Percentiles rank a stretch among this genome's conserved stretches.
phyloP scores from a whole-genome alignment of 768 basidiomycete genomes.

The Lenzites betulinus region DNA sequence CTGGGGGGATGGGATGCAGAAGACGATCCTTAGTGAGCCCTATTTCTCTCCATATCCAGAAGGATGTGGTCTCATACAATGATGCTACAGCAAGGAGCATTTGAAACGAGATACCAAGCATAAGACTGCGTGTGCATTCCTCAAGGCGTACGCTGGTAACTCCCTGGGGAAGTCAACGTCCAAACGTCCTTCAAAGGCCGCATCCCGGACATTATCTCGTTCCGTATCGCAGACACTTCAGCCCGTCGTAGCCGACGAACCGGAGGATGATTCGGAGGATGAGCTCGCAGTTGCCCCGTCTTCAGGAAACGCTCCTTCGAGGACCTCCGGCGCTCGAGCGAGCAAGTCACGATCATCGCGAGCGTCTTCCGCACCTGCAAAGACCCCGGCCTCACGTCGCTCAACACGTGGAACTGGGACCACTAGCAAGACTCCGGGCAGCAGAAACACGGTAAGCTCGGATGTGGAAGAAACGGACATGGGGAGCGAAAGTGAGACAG shows the following conservation, averaged over 20 bases:
- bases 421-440: conserved; percentile 18
- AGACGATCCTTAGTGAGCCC: conserved; percentile 82
- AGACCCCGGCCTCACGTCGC: conserved; percentile 26
- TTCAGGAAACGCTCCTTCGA: conserved; percentile 6
- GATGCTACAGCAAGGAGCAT: conserved; percentile 69
- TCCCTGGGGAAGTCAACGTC: conserved; percentile 24
- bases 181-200: conserved; percentile 33
- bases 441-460: conserved; percentile 17
- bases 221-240: conserved; percentile 25
- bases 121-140: conserved; percentile 45
- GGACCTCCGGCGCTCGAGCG: conserved; percentile 5
- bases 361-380: conserved; percentile 22
- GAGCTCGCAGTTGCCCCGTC: conserved; percentile 20
- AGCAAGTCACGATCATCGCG: conserved; percentile 20
- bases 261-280: conserved; percentile 31
- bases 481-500: conserved; percentile 30
- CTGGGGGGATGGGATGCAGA: conserved; percentile 86
- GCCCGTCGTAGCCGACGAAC: conserved; percentile 6
- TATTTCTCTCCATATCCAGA: neutral
- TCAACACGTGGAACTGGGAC: conserved; percentile 23
- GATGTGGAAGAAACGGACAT: conserved; percentile 28
- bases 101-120: conserved; percentile 61
- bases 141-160: conserved; percentile 29
- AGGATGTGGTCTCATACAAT: conserved; percentile 2
- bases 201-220: conserved; percentile 25